phyloP scores from a whole-genome alignment of 1,284 basidiomycete genomes.

The Cryptococcus sp. region DNA sequence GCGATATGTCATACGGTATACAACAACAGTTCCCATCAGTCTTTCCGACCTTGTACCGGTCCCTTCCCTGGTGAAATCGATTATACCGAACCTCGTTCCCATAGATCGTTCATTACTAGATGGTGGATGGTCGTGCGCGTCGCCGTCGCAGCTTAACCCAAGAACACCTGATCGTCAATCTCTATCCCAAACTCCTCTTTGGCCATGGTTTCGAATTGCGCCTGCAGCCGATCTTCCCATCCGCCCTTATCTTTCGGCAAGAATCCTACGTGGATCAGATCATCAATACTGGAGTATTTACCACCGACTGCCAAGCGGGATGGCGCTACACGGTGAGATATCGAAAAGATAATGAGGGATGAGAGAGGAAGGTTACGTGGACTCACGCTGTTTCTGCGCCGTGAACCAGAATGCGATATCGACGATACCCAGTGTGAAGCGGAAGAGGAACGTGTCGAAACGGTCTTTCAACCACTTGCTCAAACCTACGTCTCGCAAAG shows the following conservation, averaged over 20 bases:
- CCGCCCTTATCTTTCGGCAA: conserved; percentile 49
- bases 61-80: too few relatives aligned
- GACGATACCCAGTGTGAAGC: conserved; percentile 51
- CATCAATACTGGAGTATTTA: too few relatives aligned
- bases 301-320: too few relatives aligned
- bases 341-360: too few relatives aligned
- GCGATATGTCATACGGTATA: too few relatives aligned
- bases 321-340: too few relatives aligned
- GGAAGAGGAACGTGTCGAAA: conserved; percentile 51
- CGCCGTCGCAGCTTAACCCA: conserved; percentile 34
- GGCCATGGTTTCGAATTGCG: conserved; percentile 54
- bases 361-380: too few relatives aligned
- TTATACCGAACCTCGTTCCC: too few relatives aligned
- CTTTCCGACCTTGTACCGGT: too few relatives aligned
- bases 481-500: conserved; percentile 44
- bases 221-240: conserved; percentile 50
- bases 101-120: too few relatives aligned
- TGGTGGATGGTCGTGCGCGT: too few relatives aligned
- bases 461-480: conserved; percentile 49
- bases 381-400: conserved; percentile 48
- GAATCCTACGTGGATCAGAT: conserved; percentile 25
- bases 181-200: conserved; percentile 57
- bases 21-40: too few relatives aligned
- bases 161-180: conserved; percentile 52
- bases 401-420: conserved; percentile 55